These are phyloP conservation scores for Botrytis fabae DNA, from an alignment of 2,329 filamentous ascomycete genomes.

Conservation along the genomic window DNA sequence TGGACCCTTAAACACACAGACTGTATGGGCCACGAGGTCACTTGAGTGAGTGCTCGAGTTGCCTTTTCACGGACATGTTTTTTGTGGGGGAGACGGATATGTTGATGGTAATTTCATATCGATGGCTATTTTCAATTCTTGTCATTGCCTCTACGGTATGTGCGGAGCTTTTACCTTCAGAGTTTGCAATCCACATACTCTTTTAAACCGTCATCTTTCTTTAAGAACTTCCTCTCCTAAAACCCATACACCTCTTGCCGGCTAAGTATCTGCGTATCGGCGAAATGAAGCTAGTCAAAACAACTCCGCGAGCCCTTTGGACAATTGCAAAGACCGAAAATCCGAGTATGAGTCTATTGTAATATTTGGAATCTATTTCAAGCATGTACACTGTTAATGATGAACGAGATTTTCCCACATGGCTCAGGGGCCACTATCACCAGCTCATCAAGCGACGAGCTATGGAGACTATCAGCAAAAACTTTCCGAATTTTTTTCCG, in stretches of 20 bases:
- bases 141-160: background rate
- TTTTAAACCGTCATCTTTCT: background rate
- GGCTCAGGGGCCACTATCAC: too few species aligned
- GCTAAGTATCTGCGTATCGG: background rate
- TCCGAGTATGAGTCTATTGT: background rate
- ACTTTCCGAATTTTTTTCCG: background rate
- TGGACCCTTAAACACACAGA: slow-evolving; percentile 15
- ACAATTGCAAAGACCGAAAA: background rate
- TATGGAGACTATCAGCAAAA: background rate
- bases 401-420: background rate
- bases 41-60: slow-evolving; percentile 10
- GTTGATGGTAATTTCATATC: background rate
- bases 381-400: background rate
- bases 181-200: background rate
- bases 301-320: background rate
- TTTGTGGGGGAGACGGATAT: background rate
- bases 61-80: background rate
- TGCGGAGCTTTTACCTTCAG: background rate
- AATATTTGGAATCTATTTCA: background rate
- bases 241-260: background rate
- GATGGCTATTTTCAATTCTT: background rate
- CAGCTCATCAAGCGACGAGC: background rate
- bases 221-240: background rate
- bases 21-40: background rate
- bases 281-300: background rate